These are phyloP conservation scores for Pyracantha coccinea DNA, from an alignment of 331 rosid genomes.

Conservation along the genomic window DNA sequence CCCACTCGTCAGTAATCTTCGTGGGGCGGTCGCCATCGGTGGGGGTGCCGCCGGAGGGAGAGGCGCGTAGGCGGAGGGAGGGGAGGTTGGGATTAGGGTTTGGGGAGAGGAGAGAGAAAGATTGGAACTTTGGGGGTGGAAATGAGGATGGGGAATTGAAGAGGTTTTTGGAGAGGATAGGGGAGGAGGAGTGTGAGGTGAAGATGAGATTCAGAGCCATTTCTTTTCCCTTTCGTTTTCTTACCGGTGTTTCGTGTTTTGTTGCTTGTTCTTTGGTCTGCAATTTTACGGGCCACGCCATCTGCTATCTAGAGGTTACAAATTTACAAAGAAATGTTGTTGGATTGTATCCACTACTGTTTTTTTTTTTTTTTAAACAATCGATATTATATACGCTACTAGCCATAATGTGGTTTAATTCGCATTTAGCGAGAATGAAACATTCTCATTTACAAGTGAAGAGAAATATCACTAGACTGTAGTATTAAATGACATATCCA, in stretches of 20 bases:
- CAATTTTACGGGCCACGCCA: not conserved
- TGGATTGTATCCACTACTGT: not conserved
- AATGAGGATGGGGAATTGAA: not conserved
- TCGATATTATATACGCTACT: fast-evolving
- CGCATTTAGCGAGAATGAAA: too few species aligned
- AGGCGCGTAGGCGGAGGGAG: slow-evolving; percentile 31
- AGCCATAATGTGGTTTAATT: too few species aligned
- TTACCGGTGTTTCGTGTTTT: not conserved
- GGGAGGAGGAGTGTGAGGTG: slow-evolving; percentile 18
- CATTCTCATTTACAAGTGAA: too few species aligned
- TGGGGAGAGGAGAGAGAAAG: slow-evolving; percentile 10
- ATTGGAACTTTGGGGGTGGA: slow-evolving; percentile 18
- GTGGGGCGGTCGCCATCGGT: slow-evolving; percentile 18
- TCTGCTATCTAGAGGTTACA: not conserved
- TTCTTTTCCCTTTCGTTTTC: not conserved
- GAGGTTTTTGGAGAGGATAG: slow-evolving; percentile 22
- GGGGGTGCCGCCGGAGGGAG: slow-evolving; percentile 26
- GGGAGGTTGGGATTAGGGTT: slow-evolving; percentile 21
- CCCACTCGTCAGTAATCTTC: slow-evolving; percentile 65
- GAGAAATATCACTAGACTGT: too few species aligned
- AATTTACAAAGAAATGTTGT: not conserved
- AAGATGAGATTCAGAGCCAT: slow-evolving; percentile 44
- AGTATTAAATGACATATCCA: too few species aligned
- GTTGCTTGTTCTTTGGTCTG: too few species aligned
- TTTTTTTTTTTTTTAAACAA: too few species aligned